Base-by-base conservation (phyloP, 2,329 filamentous ascomycete species). In the Pezicula rhizophila region DNA sequence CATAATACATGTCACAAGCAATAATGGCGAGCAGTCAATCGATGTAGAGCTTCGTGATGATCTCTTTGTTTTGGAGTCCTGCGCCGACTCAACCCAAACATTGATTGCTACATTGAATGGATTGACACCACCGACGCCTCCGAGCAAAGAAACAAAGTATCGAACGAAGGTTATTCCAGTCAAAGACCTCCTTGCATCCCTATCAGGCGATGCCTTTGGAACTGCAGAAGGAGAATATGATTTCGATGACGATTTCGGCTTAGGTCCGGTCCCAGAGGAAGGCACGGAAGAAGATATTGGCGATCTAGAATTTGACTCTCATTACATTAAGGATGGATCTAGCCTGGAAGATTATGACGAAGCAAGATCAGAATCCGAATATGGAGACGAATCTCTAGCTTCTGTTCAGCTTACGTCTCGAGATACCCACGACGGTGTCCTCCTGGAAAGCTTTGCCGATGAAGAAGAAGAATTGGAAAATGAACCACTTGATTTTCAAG, bases 41-140 rank as follows among this genome's bases (percentile, higher is more conserved):
- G 85, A 93, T 57, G 76, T 96, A 1, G 88, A 95, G 54, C 71
- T 97, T 42, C 82, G 82, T 52, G 91, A 96, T 60, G 86, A 95
- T 55, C 75, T 99, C 1, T 75, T 99, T 46, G 84, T 99, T 31
- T 71, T 99, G 6, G 93, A 99, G 67, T 95, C 91, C 1, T 99
- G 95, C 61, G 93, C 93, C 26, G 93, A 99, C 67, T 99, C 93
- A 2, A 97, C 90, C 0, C 90, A 96, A 65, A 99, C 93, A 0
- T 75, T 99, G 12, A 85, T 96, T 46, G 77, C 79, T 2, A 77
- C 95, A 38, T 70, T 91, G 14, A 89, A 87, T 60, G 90, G 86
- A 1, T 74, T 99, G 4, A 82, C 84, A 34, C 93, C 92, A 4
- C 92, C 93, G 1, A 84, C 82, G 7, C 85, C 90, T 0, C 89